Percentiles rank a stretch among this genome's conserved stretches.
Conservation (phyloP, 2,329 filamentous ascomycete genomes). For the Shiraia bambusicola region DNA sequence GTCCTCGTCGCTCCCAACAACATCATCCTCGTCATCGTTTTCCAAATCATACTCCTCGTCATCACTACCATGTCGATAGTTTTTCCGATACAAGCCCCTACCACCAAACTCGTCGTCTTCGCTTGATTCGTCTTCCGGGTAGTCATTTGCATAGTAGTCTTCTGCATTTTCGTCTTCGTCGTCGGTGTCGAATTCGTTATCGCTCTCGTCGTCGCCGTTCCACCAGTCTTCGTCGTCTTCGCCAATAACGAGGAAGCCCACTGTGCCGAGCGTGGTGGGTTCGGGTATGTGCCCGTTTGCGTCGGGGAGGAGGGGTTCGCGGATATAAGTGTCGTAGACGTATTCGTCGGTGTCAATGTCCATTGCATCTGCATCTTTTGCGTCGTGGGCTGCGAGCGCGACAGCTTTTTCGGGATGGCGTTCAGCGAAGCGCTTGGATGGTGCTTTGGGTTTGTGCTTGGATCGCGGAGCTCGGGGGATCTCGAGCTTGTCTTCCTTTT, state of each 20-base stretch:
- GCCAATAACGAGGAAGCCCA: conserved; percentile 52
- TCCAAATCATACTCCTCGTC: conserved; percentile 43
- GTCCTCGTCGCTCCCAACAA: conserved; percentile 27
- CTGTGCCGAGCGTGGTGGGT: conserved; percentile 19
- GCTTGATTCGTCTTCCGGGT: conserved; percentile 76
- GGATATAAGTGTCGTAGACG: conserved; percentile 64
- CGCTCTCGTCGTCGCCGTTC: conserved; percentile 58
- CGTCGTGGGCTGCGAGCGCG: conserved; percentile 12
- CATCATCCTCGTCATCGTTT: conserved; percentile 20
- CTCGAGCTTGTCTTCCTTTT: conserved; percentile 21
- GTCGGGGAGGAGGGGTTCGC: conserved; percentile 46
- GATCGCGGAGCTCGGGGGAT: conserved; percentile 15
- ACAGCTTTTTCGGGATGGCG: conserved; percentile 35
- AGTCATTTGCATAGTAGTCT: conserved; percentile 77
- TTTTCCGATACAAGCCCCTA: conserved; percentile 43
- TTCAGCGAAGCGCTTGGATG: conserved; percentile 37
- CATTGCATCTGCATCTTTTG: conserved; percentile 27
- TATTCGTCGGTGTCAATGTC: conserved; percentile 53
- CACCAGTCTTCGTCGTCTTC: conserved; percentile 58
- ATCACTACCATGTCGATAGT: conserved; percentile 43
- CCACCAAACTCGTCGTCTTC: conserved; percentile 66
- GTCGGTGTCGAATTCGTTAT: conserved; percentile 59
- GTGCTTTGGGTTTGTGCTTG: conserved; percentile 41
- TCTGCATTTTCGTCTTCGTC: conserved; percentile 69
- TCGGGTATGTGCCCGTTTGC: conserved; percentile 30